A percentile compares a stretch with the other conserved stretches of the same genome.
Evolutionary conservation across 2,329 filamentous ascomycete species (phyloP).

Genomic region (Ceratocystis smalleyi): DNA sequence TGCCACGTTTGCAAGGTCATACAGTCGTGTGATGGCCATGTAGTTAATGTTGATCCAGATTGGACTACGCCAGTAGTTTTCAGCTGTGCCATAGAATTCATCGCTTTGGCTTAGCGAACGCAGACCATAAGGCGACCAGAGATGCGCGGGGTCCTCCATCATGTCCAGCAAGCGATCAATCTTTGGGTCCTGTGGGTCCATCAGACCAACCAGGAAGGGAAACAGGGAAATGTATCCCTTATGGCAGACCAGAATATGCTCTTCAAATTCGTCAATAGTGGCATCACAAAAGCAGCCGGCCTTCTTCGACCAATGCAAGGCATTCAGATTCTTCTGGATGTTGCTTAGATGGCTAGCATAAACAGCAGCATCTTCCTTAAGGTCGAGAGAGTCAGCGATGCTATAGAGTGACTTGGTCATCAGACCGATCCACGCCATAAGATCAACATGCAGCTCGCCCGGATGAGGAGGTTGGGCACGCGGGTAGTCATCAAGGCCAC

Average conservation of each 20-base stretch:
- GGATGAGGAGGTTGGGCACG: conserved; percentile 86
- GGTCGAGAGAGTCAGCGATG: conserved; percentile 60
- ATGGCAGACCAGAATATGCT: conserved; percentile 78
- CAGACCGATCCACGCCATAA: conserved; percentile 95
- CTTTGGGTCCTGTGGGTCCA: conserved; percentile 57
- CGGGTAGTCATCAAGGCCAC: conserved; percentile 90
- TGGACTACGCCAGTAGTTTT: conserved; percentile 95
- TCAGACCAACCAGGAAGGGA: conserved; percentile 72
- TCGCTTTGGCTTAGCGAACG: conserved; percentile 75
- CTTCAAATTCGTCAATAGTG: conserved; percentile 88
- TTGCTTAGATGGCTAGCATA: conserved; percentile 58
- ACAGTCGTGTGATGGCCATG: conserved; percentile 34
- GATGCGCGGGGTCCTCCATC: conserved; percentile 61
- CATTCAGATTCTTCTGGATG: conserved; percentile 73
- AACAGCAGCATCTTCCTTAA: conserved; percentile 58
- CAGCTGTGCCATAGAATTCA: conserved; percentile 69
- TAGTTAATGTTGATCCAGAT: conserved; percentile 98
- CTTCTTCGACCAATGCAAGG: conserved; percentile 79
- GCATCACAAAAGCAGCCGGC: conserved; percentile 82
- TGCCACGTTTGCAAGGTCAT: conserved; percentile 28
- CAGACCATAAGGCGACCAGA: conserved; percentile 86
- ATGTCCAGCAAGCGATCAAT: conserved; percentile 62
- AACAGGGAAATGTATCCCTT: conserved; percentile 92
- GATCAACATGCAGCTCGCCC: conserved; percentile 84
- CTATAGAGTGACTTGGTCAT: conserved; percentile 77